Base-by-base conservation (phyloP, 2,329 filamentous ascomycete species). In the Pseudocercospora vitis region DNA sequence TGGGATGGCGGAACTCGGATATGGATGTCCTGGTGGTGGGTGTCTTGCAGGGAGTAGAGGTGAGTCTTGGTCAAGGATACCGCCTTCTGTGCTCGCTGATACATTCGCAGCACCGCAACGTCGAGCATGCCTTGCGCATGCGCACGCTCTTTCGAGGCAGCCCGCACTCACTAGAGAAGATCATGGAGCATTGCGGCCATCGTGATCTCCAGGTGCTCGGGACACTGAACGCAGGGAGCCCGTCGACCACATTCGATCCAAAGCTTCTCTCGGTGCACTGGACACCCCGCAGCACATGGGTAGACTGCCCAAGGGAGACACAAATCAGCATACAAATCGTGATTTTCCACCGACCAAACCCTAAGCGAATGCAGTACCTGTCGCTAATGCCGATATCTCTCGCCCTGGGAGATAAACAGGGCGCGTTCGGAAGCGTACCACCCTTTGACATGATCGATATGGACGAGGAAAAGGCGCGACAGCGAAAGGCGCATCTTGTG, bases 1-100 rank as follows among this genome's bases (percentile, higher is more conserved):
- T 99, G 42, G 94, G 94, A 67, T 99, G 92, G 90, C 85, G 88
- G 66, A 99, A 99, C 72, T 96, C 92, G 31, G 86, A 87, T 44
- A 78, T 91, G 48, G 94, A 99, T 73, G 78, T 97, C 42, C 88
- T 97, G 66, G 91, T 97, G 31, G 85, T 97, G 46, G 86, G 90
- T 21, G 83, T 97, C 42, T 76, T 99, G 57, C 89, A 95, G 68
- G 88, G 94, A 75, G 90, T 96, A 31, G 91, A 96, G 76, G 89
- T 95, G 66, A 35, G 32, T 35, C 5, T 35, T n/a, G n/a, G n/a
- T n/a, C n/a, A n/a, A n/a, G n/a, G n/a, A n/a, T n/a, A n/a, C n/a
- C n/a, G n/a, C n/a, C n/a, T n/a, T n/a, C n/a, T n/a, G n/a, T n/a
- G n/a, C n/a, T n/a, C n/a, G n/a, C n/a, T n/a, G n/a, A n/a, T n/a